These are phyloP conservation scores for Paxillus ammoniavirescens DNA, from an alignment of 768 basidiomycete genomes.

Conservation along the genomic window DNA sequence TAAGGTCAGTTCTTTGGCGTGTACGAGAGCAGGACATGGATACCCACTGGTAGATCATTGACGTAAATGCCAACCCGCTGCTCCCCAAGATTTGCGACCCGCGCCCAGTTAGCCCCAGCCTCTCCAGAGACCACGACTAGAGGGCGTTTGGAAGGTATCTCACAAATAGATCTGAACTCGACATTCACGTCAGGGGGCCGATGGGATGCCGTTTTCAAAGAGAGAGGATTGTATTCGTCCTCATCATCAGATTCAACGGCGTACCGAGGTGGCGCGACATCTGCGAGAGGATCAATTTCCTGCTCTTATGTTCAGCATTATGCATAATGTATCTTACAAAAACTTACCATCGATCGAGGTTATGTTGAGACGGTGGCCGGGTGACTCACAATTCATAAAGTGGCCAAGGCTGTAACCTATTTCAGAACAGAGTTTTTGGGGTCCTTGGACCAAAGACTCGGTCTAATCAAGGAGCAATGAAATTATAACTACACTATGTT, in stretches of 20 bases:
- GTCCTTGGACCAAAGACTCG: too few relatives aligned
- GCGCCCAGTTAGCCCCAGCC: constrained; percentile 49
- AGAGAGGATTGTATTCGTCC: constrained; percentile 53
- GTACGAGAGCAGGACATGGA: background rate
- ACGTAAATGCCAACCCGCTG: constrained; percentile 47
- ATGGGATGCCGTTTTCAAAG: constrained; percentile 8
- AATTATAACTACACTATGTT: too few relatives aligned
- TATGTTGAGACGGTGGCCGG: too few relatives aligned
- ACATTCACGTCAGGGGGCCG: constrained; percentile 25
- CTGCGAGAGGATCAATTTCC: constrained; percentile 57
- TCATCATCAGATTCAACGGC: constrained; percentile 70
- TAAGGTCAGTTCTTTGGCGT: background rate
- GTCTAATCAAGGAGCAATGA: too few relatives aligned
- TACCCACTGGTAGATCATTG: constrained; percentile 44
- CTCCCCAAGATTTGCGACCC: constrained; percentile 50
- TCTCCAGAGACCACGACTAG: constrained; percentile 49
- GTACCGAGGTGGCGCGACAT: constrained; percentile 56
- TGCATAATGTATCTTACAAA: background rate
- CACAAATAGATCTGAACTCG: constrained; percentile 38
- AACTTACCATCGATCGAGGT: constrained; percentile 1
- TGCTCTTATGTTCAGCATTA: constrained; percentile 15
- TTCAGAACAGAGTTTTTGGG: too few relatives aligned
- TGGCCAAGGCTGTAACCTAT: too few relatives aligned
- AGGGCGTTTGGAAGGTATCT: constrained; percentile 19
- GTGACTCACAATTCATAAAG: too few relatives aligned